Conservation (phyloP, 148 eudicot species). For the Diospyros kaki region DNA sequence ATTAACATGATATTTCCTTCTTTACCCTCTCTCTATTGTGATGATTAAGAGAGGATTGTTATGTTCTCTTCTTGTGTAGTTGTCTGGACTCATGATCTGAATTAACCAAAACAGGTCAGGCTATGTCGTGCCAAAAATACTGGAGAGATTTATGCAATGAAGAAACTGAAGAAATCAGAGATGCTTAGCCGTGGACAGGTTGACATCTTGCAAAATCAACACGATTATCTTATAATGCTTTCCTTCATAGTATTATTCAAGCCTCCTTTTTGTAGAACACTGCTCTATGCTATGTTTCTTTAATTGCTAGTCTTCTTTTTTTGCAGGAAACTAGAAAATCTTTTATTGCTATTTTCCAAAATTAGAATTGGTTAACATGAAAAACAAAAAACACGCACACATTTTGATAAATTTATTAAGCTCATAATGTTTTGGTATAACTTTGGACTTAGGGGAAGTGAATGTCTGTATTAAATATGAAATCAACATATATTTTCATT, state of each 20-base stretch:
- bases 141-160: constrained; percentile 68
- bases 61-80: not conserved
- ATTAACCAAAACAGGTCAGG: constrained; percentile 43
- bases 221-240: not conserved
- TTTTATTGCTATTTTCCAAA: not conserved
- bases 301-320: no score
- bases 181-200: constrained; percentile 87
- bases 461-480: not conserved
- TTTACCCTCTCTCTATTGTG: not conserved
- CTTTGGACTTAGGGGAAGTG: not conserved
- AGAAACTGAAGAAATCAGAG: constrained; percentile 68
- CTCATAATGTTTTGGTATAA: not conserved
- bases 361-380: not conserved
- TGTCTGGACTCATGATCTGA: not conserved
- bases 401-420: not conserved
- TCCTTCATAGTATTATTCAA: constrained; percentile 2
- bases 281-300: not conserved
- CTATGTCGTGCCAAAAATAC: constrained; percentile 62
- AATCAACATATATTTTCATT: not conserved
- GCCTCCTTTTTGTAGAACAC: not conserved
- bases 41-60: not conserved
- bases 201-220: not conserved
- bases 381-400: not conserved
- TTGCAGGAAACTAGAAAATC: no score
- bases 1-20: no score